Conservation (phyloP, 2,329 filamentous ascomycete genomes). For the Fusarium sp. region DNA sequence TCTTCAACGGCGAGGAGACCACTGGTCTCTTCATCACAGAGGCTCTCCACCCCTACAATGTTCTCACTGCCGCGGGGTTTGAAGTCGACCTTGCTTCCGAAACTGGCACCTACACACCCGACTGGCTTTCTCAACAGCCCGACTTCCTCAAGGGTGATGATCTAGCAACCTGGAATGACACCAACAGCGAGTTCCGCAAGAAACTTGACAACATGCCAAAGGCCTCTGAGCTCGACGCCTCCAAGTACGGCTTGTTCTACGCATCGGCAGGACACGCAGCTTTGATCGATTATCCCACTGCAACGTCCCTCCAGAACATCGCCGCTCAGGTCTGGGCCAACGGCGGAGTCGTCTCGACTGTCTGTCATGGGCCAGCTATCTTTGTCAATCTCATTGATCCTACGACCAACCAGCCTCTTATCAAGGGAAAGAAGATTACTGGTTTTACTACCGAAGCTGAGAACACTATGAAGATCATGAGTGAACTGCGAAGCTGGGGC, state of each 20-base stretch:
- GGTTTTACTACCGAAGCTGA: slow-evolving; percentile 20
- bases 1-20: slow-evolving; percentile 17
- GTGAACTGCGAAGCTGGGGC: slow-evolving; percentile 4
- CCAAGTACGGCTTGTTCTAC: slow-evolving; percentile 35
- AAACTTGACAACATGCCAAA: slow-evolving; percentile 58
- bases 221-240: slow-evolving; percentile 47
- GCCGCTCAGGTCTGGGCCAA: slow-evolving; percentile 14
- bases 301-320: slow-evolving; percentile 5
- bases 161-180: slow-evolving; percentile 51
- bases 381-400: slow-evolving; percentile 19
- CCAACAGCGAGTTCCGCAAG: slow-evolving; percentile 56
- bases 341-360: slow-evolving; percentile 8
- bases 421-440: slow-evolving; percentile 15
- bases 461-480: slow-evolving; percentile 9
- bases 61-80: slow-evolving; percentile 10
- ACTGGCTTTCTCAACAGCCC: slow-evolving; percentile 19
- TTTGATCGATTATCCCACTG: slow-evolving; percentile 21
- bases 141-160: slow-evolving; percentile 27
- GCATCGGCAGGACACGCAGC: slow-evolving; percentile 31
- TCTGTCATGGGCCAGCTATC: slow-evolving; percentile 16
- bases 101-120: slow-evolving; percentile 10
- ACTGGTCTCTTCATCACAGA: slow-evolving; percentile 19
- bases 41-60: slow-evolving; percentile 17
- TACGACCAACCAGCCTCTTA: slow-evolving; percentile 8
- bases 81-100: slow-evolving; percentile 15